A percentile compares a stretch with the other conserved stretches of the same genome.
phyloP scores from a whole-genome alignment of 257 asterid species.

The Verbena officinalis region DNA sequence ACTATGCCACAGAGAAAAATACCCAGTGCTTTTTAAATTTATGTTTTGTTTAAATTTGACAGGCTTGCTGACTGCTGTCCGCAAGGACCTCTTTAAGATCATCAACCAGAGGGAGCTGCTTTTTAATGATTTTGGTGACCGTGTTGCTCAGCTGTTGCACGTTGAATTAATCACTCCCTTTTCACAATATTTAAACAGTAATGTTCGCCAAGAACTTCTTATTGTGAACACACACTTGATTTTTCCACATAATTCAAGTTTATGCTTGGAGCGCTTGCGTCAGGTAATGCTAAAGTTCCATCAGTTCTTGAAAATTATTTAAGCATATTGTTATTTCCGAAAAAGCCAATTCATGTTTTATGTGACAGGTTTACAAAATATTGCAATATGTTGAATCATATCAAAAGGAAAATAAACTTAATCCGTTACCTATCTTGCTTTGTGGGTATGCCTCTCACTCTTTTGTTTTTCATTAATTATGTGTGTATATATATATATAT shows the following conservation, averaged over 20 bases:
- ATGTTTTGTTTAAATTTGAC: slow-evolving; percentile 19
- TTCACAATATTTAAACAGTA: slow-evolving; percentile 47
- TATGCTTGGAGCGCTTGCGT: slow-evolving; percentile 91
- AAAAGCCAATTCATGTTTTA: slow-evolving; percentile 7
- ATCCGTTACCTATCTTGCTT: slow-evolving; percentile 89
- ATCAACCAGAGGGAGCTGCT: slow-evolving; percentile 81
- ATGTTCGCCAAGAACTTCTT: slow-evolving; percentile 81
- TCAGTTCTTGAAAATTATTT: neutral
- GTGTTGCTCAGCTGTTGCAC: slow-evolving; percentile 95
- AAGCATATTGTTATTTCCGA: neutral
- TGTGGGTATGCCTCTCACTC: slow-evolving; percentile 68
- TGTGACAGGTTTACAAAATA: slow-evolving; percentile 82
- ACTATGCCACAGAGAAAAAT: neutral
- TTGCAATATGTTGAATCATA: slow-evolving; percentile 82
- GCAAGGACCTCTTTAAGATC: slow-evolving; percentile 80
- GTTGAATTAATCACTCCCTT: slow-evolving; percentile 72
- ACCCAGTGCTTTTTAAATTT: slow-evolving; percentile 4
- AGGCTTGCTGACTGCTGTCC: slow-evolving; percentile 94
- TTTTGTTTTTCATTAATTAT: no score
- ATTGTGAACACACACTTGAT: slow-evolving; percentile 93
- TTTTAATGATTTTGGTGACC: slow-evolving; percentile 97
- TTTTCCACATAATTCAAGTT: slow-evolving; percentile 92
- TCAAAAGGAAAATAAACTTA: slow-evolving; percentile 82
- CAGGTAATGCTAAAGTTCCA: slow-evolving; percentile 56
- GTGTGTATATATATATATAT: no score